Evolutionary conservation across 2,329 filamentous ascomycete genomes (phyloP).

Genomic region (Epichloe gansuensis): DNA sequence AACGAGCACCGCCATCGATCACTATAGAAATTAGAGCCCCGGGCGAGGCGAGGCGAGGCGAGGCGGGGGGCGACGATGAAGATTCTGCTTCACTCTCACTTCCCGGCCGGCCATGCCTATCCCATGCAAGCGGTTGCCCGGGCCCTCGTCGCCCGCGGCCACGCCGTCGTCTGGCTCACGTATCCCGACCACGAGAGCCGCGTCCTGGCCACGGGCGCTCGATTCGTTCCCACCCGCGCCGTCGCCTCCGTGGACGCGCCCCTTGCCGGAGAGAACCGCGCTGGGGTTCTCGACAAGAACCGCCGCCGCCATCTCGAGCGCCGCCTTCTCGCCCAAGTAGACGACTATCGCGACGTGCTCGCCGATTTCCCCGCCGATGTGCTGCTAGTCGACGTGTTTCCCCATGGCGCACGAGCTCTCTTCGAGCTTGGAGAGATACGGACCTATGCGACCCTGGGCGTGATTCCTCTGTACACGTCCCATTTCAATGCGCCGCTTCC

Average conservation of each 20-base stretch:
- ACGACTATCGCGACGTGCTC: slow-evolving; percentile 22
- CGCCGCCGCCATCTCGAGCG: slow-evolving; percentile 12
- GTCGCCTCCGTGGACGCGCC: slow-evolving; percentile 20
- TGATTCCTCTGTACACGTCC: slow-evolving; percentile 26
- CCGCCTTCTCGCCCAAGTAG: slow-evolving; percentile 22
- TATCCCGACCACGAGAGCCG: slow-evolving; percentile 18
- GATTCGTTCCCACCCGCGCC: background rate
- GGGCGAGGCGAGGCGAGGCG: too few relatives aligned
- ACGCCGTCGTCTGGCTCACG: slow-evolving; percentile 26
- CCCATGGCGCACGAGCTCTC: slow-evolving; percentile 22
- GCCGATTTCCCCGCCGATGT: slow-evolving; percentile 17
- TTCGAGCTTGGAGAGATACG: slow-evolving; percentile 22
- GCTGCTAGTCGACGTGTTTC: slow-evolving; percentile 26
- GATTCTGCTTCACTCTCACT: slow-evolving; percentile 26
- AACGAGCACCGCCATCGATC: too few relatives aligned
- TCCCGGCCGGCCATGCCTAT: slow-evolving; percentile 25
- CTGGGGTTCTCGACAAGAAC: slow-evolving; percentile 19
- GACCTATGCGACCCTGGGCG: slow-evolving; percentile 24
- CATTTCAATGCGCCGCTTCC: slow-evolving; percentile 13
- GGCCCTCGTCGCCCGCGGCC: slow-evolving; percentile 23
- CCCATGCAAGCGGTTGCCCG: slow-evolving; percentile 27
- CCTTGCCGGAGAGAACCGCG: slow-evolving; percentile 15
- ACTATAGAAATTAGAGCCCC: too few relatives aligned
- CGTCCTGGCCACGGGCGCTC: too few relatives aligned
- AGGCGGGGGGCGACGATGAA: slow-evolving; percentile 15